Evolutionary conservation across 1,139 yeast genomes (phyloP), one percentile per base, ranked within the genome.

Genomic region (Saccharomyces uvarum): DNA sequence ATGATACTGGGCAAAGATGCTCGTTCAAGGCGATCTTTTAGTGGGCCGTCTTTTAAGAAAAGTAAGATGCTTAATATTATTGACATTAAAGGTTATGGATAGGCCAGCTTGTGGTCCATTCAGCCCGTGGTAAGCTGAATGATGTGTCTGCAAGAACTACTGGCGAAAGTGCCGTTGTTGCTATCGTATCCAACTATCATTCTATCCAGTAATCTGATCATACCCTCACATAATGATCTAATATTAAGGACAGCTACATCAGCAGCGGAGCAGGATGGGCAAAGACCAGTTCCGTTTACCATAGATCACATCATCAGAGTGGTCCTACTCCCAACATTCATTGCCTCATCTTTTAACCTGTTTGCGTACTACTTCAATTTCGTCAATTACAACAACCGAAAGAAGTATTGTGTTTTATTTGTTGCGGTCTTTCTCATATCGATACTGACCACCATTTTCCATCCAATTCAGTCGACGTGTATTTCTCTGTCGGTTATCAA

Each of bases 151-250:
- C 62, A 62, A 50, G 57, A 57, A 33, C 53, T 56, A 4, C 53
- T 71, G 16, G 67, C 71, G 19, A 63, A 64, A 26, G 63, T 73
- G 2, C 76, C 76, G 2, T 50, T 73, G 42, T 56, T 72, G 9
- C 63, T 73, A 32, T 71, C 75, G 9, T 72, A 64, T 54, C 75
- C 76, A 8, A 71, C 75, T 0, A 59, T 69, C 11, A 59, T 73
- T 8, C 57, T 73, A 28, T 66, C 75, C 9, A 65, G 70, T 44
- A 67, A 62, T 51, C 58, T 71, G 51, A 65, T 71, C 31, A 57
- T 65, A 53, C 59, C 65, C 47, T 56, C 60, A 13, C 55, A 53
- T 28, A 54, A 54, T 24, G 61, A 56, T 26, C 51, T 51, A 33
- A 2, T 53, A 41, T 21, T 16, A 38, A 19, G 44, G 6, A 16